Percentiles rank a stretch among this genome's conserved stretches.
These are phyloP conservation scores for Exophiala alcalophila DNA, from an alignment of 2,329 filamentous ascomycete species.

Conservation along the genomic window DNA sequence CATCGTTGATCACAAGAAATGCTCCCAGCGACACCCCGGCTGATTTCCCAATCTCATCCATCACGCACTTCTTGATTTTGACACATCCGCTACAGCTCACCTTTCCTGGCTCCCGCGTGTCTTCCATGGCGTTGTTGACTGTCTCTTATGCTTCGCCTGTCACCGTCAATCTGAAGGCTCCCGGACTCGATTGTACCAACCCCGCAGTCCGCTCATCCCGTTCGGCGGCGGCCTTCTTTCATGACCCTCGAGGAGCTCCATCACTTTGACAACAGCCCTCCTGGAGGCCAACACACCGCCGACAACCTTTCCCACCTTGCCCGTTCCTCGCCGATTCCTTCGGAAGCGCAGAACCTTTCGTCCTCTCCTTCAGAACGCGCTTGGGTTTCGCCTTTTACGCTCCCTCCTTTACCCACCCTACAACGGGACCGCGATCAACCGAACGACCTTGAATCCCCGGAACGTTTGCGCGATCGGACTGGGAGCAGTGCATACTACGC, in stretches of 20 bases:
- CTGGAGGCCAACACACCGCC: slow-evolving; percentile 6
- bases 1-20: too few relatives aligned
- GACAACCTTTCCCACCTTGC: neutral
- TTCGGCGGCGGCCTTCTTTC: slow-evolving; percentile 19
- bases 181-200: slow-evolving; percentile 9
- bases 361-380: slow-evolving; percentile 26
- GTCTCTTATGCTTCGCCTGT: slow-evolving; percentile 7
- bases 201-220: slow-evolving; percentile 7
- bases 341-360: slow-evolving; percentile 21
- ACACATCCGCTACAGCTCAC: slow-evolving; percentile 17
- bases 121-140: slow-evolving; percentile 23
- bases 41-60: slow-evolving; percentile 23
- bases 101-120: slow-evolving; percentile 1
- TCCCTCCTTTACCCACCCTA: slow-evolving; percentile 29
- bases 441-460: slow-evolving; percentile 21
- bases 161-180: slow-evolving; percentile 5
- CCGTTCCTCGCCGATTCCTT: neutral
- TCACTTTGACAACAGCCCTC: slow-evolving; percentile 13
- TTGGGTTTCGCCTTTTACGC: slow-evolving; percentile 29
- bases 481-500: slow-evolving; percentile 61
- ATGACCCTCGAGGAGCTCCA: slow-evolving; percentile 28
- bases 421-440: slow-evolving; percentile 23
- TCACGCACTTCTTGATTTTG: slow-evolving; percentile 19
- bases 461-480: slow-evolving; percentile 37
- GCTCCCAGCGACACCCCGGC: slow-evolving; percentile 7